A percentile compares a stretch with the other conserved stretches of the same genome.
phyloP scores from a whole-genome alignment of 371 early-diverging fungal genomes.

The Syncephalis fuscata region DNA sequence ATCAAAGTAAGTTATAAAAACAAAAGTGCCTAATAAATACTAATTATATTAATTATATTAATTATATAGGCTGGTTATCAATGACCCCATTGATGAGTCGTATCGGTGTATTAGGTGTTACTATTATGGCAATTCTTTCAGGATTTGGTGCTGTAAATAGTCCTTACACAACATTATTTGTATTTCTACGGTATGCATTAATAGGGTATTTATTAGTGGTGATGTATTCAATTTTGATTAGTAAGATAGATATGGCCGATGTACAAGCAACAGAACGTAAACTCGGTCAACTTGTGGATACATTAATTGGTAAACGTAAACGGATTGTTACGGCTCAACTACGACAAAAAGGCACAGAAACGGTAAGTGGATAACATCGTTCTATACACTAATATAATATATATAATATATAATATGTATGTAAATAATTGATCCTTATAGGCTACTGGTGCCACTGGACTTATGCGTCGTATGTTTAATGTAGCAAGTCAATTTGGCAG shows the following conservation, averaged over 20 bases:
- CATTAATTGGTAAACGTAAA: slow-evolving; percentile 37
- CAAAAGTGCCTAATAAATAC: too few relatives aligned
- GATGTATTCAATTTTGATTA: slow-evolving; percentile 1
- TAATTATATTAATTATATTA: not conserved
- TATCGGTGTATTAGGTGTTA: slow-evolving; percentile 76
- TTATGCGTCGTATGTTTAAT: slow-evolving; percentile 20
- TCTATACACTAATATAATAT: not conserved
- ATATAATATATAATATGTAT: slow-evolving; percentile 3
- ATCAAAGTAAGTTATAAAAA: not conserved
- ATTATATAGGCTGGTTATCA: not conserved
- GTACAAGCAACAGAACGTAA: slow-evolving; percentile 36
- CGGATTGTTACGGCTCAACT: slow-evolving; percentile 22
- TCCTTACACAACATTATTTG: slow-evolving; percentile 51
- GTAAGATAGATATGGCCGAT: slow-evolving; percentile 29
- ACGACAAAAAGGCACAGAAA: slow-evolving; percentile 9
- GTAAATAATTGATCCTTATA: too few relatives aligned
- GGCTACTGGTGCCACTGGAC: slow-evolving; percentile 17
- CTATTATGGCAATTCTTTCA: slow-evolving; percentile 79
- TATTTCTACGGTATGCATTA: slow-evolving; percentile 35
- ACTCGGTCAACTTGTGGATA: slow-evolving; percentile 34
- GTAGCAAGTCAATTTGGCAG: slow-evolving; percentile 12
- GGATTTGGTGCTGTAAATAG: slow-evolving; percentile 90
- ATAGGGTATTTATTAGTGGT: not conserved
- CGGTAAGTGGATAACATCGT: slow-evolving; percentile 9
- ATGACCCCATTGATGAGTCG: slow-evolving; percentile 27